Conservation (phyloP, 352 stramenopile species). For the Phytophthora pisi region DNA sequence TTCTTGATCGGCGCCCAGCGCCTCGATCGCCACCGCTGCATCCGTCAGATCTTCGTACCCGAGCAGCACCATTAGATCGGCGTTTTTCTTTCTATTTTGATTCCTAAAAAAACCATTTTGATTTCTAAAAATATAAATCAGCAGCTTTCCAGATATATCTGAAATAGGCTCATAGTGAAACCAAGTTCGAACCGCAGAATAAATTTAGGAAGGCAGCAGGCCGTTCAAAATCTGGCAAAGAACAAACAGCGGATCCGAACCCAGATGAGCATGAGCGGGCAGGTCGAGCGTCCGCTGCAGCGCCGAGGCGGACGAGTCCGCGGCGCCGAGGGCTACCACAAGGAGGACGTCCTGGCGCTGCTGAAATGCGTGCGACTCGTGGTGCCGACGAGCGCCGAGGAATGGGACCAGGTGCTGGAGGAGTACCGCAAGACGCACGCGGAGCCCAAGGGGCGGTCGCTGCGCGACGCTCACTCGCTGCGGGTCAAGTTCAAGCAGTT, state of each 20-base stretch:
- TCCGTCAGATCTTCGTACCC: constrained; percentile 19
- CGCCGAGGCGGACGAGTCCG: constrained; percentile 34
- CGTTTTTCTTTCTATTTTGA: background rate
- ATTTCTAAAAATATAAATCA: background rate
- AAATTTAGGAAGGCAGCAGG: background rate
- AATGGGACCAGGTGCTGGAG: constrained; percentile 37
- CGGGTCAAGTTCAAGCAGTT: constrained; percentile 45
- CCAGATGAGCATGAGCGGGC: constrained; percentile 16
- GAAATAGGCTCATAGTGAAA: constrained; percentile 12
- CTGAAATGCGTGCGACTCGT: constrained; percentile 22
- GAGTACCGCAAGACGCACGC: constrained; percentile 37
- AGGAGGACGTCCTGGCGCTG: constrained; percentile 30
- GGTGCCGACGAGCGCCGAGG: constrained; percentile 21
- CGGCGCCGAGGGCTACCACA: constrained; percentile 42
- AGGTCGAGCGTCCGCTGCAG: constrained; percentile 13
- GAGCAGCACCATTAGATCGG: constrained; percentile 19
- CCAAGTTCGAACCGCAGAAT: constrained; percentile 3
- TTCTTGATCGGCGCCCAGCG: constrained; percentile 8
- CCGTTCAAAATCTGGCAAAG: constrained; percentile 5
- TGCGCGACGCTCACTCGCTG: constrained; percentile 33
- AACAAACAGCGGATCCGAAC: constrained; percentile 1
- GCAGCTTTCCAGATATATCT: background rate
- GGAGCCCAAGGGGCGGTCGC: constrained; percentile 24
- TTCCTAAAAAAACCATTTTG: background rate
- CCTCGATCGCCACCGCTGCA: constrained; percentile 15